These are phyloP conservation scores for Phaeosphaeria sp. DNA, from an alignment of 2,329 filamentous ascomycete genomes.

Conservation along the genomic window DNA sequence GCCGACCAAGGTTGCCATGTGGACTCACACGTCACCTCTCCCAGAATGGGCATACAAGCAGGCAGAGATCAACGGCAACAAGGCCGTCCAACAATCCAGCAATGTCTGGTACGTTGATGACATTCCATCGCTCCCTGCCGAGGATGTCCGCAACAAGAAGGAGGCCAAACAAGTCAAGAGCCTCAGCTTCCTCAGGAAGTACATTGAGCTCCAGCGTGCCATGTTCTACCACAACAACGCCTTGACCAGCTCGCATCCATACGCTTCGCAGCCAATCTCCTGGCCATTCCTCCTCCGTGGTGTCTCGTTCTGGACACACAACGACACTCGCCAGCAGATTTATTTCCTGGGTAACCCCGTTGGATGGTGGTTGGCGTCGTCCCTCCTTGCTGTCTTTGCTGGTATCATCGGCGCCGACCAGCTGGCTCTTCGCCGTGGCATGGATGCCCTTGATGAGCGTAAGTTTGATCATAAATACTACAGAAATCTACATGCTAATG, in stretches of 20 bases:
- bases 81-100: constrained; percentile 86
- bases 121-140: constrained; percentile 77
- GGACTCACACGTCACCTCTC: constrained; percentile 94
- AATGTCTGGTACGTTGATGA: constrained; percentile 96
- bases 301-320: constrained; percentile 99
- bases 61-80: constrained; percentile 99
- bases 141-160: constrained; percentile 76
- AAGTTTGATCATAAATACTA: constrained; percentile 58
- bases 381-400: constrained; percentile 88
- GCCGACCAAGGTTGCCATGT: constrained; percentile 97
- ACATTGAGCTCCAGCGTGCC: constrained; percentile 92
- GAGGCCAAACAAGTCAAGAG: constrained; percentile 80
- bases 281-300: constrained; percentile 98
- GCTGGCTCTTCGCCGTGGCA: constrained; percentile 86
- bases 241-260: constrained; percentile 94
- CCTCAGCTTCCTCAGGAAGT: constrained; percentile 90
- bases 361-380: constrained; percentile 96
- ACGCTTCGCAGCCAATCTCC: constrained; percentile 91
- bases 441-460: constrained; percentile 94
- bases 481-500: constrained; percentile 8
- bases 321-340: constrained; percentile 92
- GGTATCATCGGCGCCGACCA: constrained; percentile 94
- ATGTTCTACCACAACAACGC: constrained; percentile 99
- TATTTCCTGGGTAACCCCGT: constrained; percentile 98
- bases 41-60: constrained; percentile 98